These are phyloP conservation scores for Mangifera indica DNA, from an alignment of 345 rosid species.

Conservation along the genomic window DNA sequence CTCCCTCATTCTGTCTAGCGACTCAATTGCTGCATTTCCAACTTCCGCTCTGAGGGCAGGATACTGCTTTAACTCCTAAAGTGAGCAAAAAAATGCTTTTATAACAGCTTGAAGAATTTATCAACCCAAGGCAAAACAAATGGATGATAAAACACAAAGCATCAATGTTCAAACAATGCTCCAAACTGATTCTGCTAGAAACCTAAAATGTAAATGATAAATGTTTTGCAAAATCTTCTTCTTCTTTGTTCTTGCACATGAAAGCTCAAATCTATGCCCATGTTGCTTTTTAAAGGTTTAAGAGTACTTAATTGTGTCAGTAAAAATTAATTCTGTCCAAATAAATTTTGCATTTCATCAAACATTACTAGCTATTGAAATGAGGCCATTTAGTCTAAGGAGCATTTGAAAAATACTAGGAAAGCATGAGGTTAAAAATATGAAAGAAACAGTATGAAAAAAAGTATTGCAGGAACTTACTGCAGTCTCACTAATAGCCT, in stretches of 20 bases:
- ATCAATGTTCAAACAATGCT: too few relatives aligned
- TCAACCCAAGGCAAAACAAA: neutral
- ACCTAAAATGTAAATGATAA: neutral
- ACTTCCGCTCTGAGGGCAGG: slow-evolving; percentile 96
- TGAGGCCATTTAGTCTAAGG: neutral
- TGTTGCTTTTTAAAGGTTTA: too few relatives aligned
- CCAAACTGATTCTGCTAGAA: neutral
- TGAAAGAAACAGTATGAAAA: neutral
- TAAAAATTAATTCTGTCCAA: too few relatives aligned
- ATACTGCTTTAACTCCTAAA: slow-evolving; percentile 94
- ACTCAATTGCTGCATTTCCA: slow-evolving; percentile 82
- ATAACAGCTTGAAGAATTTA: neutral
- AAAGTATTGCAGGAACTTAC: slow-evolving; percentile 46
- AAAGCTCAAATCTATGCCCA: too few relatives aligned
- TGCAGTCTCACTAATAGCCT: slow-evolving; percentile 77
- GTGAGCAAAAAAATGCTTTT: slow-evolving; percentile 14
- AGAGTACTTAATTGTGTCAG: neutral
- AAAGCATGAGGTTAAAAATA: slow-evolving; percentile 5
- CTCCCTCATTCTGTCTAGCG: slow-evolving; percentile 89
- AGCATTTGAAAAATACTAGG: neutral
- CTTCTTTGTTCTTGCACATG: neutral
- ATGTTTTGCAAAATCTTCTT: neutral
- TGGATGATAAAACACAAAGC: neutral
- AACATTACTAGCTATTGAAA: neutral
- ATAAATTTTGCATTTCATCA: neutral